Evolutionary conservation across 1,139 yeast species (phyloP), one percentile per base, ranked within the genome.

Genomic region (Yamadazyma buinensis): DNA sequence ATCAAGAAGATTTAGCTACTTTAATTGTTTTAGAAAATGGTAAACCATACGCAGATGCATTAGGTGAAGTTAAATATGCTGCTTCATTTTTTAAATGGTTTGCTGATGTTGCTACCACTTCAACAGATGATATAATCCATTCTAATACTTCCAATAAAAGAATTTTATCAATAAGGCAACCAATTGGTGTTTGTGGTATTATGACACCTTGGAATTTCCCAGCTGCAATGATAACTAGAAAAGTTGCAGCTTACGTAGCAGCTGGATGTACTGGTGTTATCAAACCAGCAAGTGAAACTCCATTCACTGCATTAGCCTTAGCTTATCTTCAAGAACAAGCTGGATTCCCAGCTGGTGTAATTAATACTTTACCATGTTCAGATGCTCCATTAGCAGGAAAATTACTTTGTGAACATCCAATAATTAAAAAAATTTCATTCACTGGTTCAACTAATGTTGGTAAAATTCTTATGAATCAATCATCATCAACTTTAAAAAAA

Each of bases 181-280:
- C 95, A 12, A 73, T 90, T 35, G 97, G 97, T 15, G 95, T 86
- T 1, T 86, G 92, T 49, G 96, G 95, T 20, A 77, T 90, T 40
- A 69, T 90, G 48, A 86, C 96, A 4, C 97, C 97, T 14, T 90
- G 97, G 97, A 90, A 90, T 59, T 90, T 90, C 64, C 97, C 97
- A 13, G 70, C 83, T 34, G 95, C 96, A 5, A 90, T 90, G 97
- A 85, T 90, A 42, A 78, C 96, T 2, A 73, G 97, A 48, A 90
- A 90, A 58, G 73, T 84, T 33, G 96, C 87, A 20, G 95, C 97
- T 20, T 95, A 95, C 1, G 52, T 87, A 15, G 96, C 97, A 13
- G 90, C 94, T 8, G 97, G 97, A 2, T 90, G 97, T 60, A 83
- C 97, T 1, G 70, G 86, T 3, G 90, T 90, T 10, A 70, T 90